Conservation (phyloP, 306 rosid species). For the Vigna trinervia region DNA sequence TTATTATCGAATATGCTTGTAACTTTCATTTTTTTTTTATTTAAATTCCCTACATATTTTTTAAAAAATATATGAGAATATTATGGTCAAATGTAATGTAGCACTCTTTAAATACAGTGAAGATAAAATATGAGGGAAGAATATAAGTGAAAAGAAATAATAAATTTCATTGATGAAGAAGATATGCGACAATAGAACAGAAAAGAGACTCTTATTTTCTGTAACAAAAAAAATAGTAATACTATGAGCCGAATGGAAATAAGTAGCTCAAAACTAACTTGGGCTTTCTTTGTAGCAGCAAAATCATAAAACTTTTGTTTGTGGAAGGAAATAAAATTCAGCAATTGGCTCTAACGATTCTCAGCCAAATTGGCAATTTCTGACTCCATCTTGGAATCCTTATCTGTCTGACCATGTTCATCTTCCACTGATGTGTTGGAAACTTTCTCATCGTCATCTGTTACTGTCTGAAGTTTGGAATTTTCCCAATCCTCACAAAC, state of each 20-base stretch:
- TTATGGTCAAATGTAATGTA: no score
- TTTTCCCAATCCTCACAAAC: slow-evolving; percentile 76
- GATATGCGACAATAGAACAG: neutral
- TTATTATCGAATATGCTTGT: no score
- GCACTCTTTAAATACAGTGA: neutral
- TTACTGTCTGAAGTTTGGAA: slow-evolving; percentile 46
- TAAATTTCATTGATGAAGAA: slow-evolving; percentile 13
- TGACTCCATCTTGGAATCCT: slow-evolving; percentile 1
- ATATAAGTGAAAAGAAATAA: neutral
- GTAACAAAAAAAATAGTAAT: neutral
- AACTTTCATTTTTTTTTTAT: no score
- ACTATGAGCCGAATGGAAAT: slow-evolving; percentile 19
- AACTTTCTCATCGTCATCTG: neutral
- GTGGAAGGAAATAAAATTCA: slow-evolving; percentile 39
- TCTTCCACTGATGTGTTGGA: slow-evolving; percentile 46
- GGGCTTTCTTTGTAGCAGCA: neutral
- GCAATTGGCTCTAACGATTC: no score
- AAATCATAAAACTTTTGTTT: neutral
- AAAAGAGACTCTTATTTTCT: neutral
- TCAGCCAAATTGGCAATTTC: slow-evolving; percentile 24
- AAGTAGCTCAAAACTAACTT: neutral
- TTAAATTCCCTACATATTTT: no score
- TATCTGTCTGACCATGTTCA: neutral
- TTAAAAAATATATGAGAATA: no score
- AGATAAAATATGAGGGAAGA: neutral